A percentile compares a stretch with the other conserved stretches of the same genome.
Evolutionary conservation across 1,284 basidiomycete species (phyloP).

Genomic region (Tilletiopsis washingtonensis): DNA sequence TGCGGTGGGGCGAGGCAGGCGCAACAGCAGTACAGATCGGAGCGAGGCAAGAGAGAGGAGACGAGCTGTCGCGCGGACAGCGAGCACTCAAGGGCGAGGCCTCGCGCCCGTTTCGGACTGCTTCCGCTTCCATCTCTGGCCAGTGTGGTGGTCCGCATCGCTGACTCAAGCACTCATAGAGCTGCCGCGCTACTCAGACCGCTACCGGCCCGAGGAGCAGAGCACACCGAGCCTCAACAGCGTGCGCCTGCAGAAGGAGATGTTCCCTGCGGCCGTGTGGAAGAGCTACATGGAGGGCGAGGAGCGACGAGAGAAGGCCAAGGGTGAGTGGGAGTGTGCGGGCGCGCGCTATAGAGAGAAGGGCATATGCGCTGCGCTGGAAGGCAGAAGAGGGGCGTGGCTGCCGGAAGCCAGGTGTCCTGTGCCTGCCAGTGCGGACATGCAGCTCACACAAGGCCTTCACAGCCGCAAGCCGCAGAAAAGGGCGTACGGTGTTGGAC

Average conservation of each 20-base stretch:
- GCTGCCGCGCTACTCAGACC: slow-evolving; percentile 34
- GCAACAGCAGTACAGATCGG: too few relatives aligned
- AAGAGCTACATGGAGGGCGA: slow-evolving; percentile 40
- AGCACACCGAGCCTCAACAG: slow-evolving; percentile 24
- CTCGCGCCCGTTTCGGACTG: too few relatives aligned
- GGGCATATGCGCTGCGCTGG: slow-evolving; percentile 3
- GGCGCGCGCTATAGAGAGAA: not conserved
- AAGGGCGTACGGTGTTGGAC: too few relatives aligned
- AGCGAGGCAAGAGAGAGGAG: too few relatives aligned
- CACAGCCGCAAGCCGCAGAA: not conserved
- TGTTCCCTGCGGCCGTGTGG: slow-evolving; percentile 41
- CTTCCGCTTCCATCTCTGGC: too few relatives aligned
- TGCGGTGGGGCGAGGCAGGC: too few relatives aligned
- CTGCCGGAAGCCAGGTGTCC: not conserved
- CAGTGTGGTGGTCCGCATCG: too few relatives aligned
- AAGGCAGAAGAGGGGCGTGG: slow-evolving; percentile 3
- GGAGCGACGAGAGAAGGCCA: slow-evolving; percentile 9
- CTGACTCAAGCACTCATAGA: slow-evolving; percentile 10
- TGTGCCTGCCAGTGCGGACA: not conserved
- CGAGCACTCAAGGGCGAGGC: too few relatives aligned
- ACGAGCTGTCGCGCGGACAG: too few relatives aligned
- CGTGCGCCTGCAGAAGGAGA: slow-evolving; percentile 30
- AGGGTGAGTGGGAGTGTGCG: slow-evolving; percentile 5
- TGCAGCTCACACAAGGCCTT: not conserved
- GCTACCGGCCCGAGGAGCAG: slow-evolving; percentile 30